Conservation (phyloP, 2,329 filamentous ascomycete genomes). For the Niveomyces coronatus region DNA sequence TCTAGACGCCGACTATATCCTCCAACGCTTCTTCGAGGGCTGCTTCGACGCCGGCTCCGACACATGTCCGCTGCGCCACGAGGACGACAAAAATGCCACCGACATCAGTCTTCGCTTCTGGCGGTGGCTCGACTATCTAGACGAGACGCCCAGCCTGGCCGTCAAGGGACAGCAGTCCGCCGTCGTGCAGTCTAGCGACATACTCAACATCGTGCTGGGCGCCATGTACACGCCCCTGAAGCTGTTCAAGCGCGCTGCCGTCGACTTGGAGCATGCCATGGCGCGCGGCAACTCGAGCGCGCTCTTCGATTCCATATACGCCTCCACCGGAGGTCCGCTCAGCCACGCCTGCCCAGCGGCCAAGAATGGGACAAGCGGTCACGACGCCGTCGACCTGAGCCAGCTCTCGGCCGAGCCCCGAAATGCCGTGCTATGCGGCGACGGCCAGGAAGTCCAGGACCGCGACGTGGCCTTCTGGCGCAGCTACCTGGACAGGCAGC, state of each 20-base stretch:
- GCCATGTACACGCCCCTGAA: constrained; percentile 18
- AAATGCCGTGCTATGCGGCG: constrained; percentile 23
- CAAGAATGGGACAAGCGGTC: neutral
- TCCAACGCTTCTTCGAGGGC: constrained; percentile 24
- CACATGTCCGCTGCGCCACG: constrained; percentile 20
- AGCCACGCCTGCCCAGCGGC: constrained; percentile 8
- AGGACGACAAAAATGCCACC: constrained; percentile 16
- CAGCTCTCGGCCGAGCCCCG: too few species aligned
- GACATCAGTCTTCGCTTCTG: constrained; percentile 25
- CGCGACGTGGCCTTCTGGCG: constrained; percentile 17
- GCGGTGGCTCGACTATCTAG: constrained; percentile 19
- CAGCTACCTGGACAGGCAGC: constrained; percentile 20
- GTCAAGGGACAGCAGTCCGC: constrained; percentile 14
- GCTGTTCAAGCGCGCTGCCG: constrained; percentile 13
- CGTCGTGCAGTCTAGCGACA: constrained; percentile 22
- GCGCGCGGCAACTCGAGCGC: constrained; percentile 11
- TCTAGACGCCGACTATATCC: constrained; percentile 28
- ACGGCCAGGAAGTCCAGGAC: constrained; percentile 19
- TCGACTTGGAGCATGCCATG: constrained; percentile 11
- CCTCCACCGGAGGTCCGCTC: neutral
- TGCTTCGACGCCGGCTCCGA: constrained; percentile 22
- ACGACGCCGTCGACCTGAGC: too few species aligned
- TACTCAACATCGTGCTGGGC: constrained; percentile 17
- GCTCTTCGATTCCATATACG: neutral
- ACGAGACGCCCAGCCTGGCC: constrained; percentile 17